A percentile compares a stretch with the other conserved stretches of the same genome.
Conservation (phyloP, 768 basidiomycete genomes). For the Phylloporus scabripes region DNA sequence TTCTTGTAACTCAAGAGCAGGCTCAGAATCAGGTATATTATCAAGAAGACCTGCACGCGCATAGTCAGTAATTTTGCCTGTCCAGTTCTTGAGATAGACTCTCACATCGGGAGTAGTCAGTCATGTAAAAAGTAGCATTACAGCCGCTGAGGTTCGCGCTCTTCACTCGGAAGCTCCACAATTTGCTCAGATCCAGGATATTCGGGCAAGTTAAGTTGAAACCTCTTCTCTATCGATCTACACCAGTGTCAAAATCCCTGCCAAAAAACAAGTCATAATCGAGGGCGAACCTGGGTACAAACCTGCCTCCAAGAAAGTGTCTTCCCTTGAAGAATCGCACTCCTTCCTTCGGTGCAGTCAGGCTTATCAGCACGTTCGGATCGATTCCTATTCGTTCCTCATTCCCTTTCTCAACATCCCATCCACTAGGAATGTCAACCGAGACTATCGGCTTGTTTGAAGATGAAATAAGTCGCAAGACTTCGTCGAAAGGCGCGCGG, state of each 20-base stretch:
- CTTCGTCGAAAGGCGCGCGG: slow-evolving; percentile 79
- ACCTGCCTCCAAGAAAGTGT: slow-evolving; percentile 93
- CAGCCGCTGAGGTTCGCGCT: slow-evolving; percentile 1
- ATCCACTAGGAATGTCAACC: slow-evolving; percentile 95
- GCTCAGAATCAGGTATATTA: too few relatives aligned
- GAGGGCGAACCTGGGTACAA: slow-evolving; percentile 72
- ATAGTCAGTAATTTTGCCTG: too few relatives aligned
- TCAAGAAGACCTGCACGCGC: too few relatives aligned
- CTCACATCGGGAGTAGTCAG: not conserved
- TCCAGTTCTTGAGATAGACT: not conserved
- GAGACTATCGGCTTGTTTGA: slow-evolving; percentile 80
- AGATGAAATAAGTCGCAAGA: slow-evolving; percentile 58
- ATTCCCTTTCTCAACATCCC: slow-evolving; percentile 85
- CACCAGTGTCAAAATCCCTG: not conserved
- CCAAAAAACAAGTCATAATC: not conserved
- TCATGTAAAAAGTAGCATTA: not conserved
- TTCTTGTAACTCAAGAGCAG: too few relatives aligned
- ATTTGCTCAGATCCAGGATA: slow-evolving; percentile 82
- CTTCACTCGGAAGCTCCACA: slow-evolving; percentile 54
- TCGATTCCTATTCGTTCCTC: slow-evolving; percentile 49
- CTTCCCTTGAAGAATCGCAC: slow-evolving; percentile 68
- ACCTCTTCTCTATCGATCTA: slow-evolving; percentile 71
- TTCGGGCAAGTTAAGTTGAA: slow-evolving; percentile 69
- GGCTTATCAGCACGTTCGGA: slow-evolving; percentile 77
- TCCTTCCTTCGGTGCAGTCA: slow-evolving; percentile 94